phyloP scores from a whole-genome alignment of 1,284 basidiomycete genomes.

The Ceratobasidium sp. region DNA sequence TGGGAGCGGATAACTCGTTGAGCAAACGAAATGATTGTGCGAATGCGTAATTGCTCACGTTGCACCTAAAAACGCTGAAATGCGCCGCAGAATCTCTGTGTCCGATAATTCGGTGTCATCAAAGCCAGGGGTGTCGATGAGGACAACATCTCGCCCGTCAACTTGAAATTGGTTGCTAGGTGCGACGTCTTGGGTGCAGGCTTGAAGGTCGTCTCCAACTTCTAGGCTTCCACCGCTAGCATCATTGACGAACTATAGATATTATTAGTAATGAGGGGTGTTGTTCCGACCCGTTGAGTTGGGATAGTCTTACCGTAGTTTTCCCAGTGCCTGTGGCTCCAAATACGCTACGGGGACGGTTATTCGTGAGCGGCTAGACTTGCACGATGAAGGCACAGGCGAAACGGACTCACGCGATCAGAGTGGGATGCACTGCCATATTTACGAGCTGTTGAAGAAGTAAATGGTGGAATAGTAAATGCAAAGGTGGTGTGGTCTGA shows the following conservation, averaged over 20 bases:
- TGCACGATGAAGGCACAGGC: not conserved
- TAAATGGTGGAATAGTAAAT: not conserved
- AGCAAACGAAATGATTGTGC: not conserved
- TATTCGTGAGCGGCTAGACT: not conserved
- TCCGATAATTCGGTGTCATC: slow-evolving; percentile 35
- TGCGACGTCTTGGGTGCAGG: slow-evolving; percentile 16
- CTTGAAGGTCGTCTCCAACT: slow-evolving; percentile 8
- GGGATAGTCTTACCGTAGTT: not conserved
- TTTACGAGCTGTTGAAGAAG: not conserved
- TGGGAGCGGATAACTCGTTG: not conserved
- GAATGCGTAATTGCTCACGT: not conserved
- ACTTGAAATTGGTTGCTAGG: not conserved
- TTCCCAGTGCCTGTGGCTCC: slow-evolving; percentile 28
- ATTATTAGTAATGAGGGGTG: not conserved
- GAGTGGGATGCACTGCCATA: not conserved
- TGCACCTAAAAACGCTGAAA: not conserved
- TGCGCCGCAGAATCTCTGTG: slow-evolving; percentile 16
- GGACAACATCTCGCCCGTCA: slow-evolving; percentile 2
- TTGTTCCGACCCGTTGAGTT: not conserved
- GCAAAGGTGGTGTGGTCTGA: too few species aligned
- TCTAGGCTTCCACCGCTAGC: slow-evolving; percentile 9
- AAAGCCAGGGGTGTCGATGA: slow-evolving; percentile 40
- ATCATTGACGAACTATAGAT: slow-evolving; percentile 25
- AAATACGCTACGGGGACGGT: not conserved
- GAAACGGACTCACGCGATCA: not conserved